phyloP scores from a whole-genome alignment of 768 basidiomycete genomes.

The Grammothele lineata region DNA sequence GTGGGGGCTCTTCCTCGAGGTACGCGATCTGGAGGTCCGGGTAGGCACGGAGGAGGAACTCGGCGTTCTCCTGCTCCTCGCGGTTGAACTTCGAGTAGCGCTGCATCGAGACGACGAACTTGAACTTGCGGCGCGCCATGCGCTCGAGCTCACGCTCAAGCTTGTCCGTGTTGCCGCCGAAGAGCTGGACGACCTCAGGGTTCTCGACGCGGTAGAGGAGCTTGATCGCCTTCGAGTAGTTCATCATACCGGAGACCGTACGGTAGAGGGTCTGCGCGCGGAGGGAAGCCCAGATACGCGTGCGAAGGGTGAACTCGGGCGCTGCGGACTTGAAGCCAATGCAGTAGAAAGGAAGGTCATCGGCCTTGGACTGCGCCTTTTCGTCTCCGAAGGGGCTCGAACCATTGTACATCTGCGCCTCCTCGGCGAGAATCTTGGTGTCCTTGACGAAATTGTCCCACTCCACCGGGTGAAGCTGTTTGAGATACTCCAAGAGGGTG shows the following conservation, averaged over 20 bases:
- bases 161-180: conserved; percentile 96
- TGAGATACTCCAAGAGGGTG: conserved; percentile 95
- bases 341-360: conserved; percentile 96
- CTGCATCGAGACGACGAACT: conserved; percentile 99
- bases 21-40: conserved; percentile 99
- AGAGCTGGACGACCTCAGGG: conserved; percentile 96
- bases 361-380: conserved; percentile 77
- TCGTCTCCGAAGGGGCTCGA: conserved; percentile 74
- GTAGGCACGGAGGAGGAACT: conserved; percentile 95
- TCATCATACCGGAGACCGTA: conserved; percentile 99
- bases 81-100: conserved; percentile 99
- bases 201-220: conserved; percentile 99
- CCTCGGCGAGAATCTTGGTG: conserved; percentile 97
- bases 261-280: conserved; percentile 98
- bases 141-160: conserved; percentile 95
- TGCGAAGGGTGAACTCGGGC: conserved; percentile 96
- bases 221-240: conserved; percentile 99
- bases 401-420: conserved; percentile 83
- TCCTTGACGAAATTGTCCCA: conserved; percentile 99
- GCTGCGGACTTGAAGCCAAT: conserved; percentile 99
- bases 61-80: conserved; percentile 98
- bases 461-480: conserved; percentile 95
- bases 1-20: conserved; percentile 90
- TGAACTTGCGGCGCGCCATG: conserved; percentile 98
- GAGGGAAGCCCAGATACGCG: conserved; percentile 98